Conservation (phyloP, 306 rosid species). For the Vigna hirtella region DNA sequence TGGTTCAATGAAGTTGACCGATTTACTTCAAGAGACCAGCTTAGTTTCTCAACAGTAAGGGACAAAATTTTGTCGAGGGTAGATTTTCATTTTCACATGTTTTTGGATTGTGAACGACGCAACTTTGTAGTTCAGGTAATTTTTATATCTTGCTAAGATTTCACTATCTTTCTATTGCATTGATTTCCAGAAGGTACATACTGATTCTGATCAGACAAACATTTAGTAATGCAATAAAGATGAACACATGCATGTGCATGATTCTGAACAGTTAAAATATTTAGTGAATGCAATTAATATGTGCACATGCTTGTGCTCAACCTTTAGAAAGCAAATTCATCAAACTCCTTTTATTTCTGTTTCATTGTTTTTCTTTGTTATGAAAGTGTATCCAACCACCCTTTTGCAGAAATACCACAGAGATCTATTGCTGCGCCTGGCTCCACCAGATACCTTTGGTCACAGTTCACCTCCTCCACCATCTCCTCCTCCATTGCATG, state of each 20-base stretch:
- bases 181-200: constrained; percentile 11
- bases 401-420: constrained; percentile 80
- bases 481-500: constrained; percentile 42
- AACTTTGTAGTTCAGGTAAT: constrained; percentile 93
- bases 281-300: neutral
- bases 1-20: constrained; percentile 99
- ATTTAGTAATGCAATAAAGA: constrained; percentile 30
- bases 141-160: neutral
- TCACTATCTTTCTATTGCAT: constrained; percentile 8
- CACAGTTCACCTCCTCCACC: constrained; percentile 49
- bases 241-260: neutral
- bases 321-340: neutral
- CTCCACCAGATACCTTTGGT: constrained; percentile 48
- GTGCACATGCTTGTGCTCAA: neutral
- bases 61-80: constrained; percentile 69
- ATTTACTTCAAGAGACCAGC: constrained; percentile 94
- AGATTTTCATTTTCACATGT: constrained; percentile 83
- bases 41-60: constrained; percentile 84
- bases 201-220: constrained; percentile 10
- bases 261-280: neutral
- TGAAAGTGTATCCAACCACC: constrained; percentile 7
- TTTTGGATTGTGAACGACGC: constrained; percentile 92
- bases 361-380: neutral
- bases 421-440: constrained; percentile 56
- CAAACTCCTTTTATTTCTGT: neutral